Evolutionary conservation across 139 green algal species (phyloP), one percentile per base, ranked within the genome.

Genomic region (Picochlorum sp.): DNA sequence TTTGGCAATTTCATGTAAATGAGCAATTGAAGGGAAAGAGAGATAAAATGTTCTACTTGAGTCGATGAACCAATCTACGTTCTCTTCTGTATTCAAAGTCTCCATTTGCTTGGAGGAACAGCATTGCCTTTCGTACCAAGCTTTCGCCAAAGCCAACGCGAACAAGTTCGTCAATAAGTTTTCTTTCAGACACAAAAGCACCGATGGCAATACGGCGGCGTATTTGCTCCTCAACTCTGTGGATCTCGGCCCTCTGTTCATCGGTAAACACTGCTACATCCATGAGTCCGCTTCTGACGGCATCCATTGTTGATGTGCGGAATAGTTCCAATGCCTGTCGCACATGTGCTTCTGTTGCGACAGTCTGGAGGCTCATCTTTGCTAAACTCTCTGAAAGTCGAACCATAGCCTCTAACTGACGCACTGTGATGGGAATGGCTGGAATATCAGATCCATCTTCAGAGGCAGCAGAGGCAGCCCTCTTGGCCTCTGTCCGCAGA

Each of bases 371-470:
- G 60, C 82, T 62, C 94, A 99, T 98, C 62, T 86, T 85, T 8
- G 94, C 94, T 51, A 97, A 79, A 3, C 79, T 80, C 81, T 99
- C 94, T 24, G 72, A 78, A 61, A 99, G 84, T 54, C 94, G 87
- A 18, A 98, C 79, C 26, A 99, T 79, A 4, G 94, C 93, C 82
- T 99, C 94, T 63, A 99, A 84, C 86, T 98, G 92, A 14, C 92
- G 78, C 47, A 98, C 91, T 2, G 92, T 97, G 64, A 98, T 90
- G 5, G 92, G 92, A 41, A 98, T 85, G 14, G 88, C 81, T 37
- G 83, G 73, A 21, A 73, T 68, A 54, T 90, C 81, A 30, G 57
- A 72, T 56, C 77, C 78, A 10, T 75, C 76, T n/a, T 64, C 67
- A n/a, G 75, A 30, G 0, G 34, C 34, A 13, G 34, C 34, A 41